These are phyloP conservation scores for Aaosphaeria pasadenensis DNA, from an alignment of 2,329 filamentous ascomycete species.

Conservation along the genomic window DNA sequence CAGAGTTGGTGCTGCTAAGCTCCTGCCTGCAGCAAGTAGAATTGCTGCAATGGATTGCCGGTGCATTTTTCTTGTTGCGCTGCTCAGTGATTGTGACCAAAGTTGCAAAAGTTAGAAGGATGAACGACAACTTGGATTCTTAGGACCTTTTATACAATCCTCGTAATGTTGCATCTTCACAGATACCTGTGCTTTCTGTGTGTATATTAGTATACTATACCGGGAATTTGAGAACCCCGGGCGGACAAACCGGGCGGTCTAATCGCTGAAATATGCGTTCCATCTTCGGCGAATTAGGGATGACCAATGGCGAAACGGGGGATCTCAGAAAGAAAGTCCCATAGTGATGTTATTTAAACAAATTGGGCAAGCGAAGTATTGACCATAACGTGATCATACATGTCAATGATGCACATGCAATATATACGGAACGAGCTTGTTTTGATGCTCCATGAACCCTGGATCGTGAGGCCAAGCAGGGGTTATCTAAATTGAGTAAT, in stretches of 20 bases:
- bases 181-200: constrained; percentile 1
- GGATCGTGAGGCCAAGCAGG: constrained; percentile 8
- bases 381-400: constrained; percentile 5
- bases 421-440: constrained; percentile 11
- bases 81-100: no score
- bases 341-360: constrained; percentile 15
- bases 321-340: constrained; percentile 17
- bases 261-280: constrained; percentile 12
- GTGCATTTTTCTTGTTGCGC: background rate
- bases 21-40: constrained; percentile 18
- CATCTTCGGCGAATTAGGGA: constrained; percentile 10
- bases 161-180: background rate
- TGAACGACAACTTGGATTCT: background rate
- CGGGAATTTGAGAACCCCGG: constrained; percentile 8
- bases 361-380: background rate
- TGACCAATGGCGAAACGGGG: constrained; percentile 15
- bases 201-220: background rate
- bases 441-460: constrained; percentile 9
- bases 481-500: constrained; percentile 4
- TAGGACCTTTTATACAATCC: constrained; percentile 1
- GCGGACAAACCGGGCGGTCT: constrained; percentile 9
- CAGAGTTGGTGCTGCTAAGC: constrained; percentile 18
- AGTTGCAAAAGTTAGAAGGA: no score
- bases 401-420: constrained; percentile 7
- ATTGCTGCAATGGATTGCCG: constrained; percentile 18